Percentiles rank a stretch among this genome's conserved stretches.
Evolutionary conservation across 2,329 filamentous ascomycete genomes (phyloP).

Genomic region (Colletotrichum sp.): DNA sequence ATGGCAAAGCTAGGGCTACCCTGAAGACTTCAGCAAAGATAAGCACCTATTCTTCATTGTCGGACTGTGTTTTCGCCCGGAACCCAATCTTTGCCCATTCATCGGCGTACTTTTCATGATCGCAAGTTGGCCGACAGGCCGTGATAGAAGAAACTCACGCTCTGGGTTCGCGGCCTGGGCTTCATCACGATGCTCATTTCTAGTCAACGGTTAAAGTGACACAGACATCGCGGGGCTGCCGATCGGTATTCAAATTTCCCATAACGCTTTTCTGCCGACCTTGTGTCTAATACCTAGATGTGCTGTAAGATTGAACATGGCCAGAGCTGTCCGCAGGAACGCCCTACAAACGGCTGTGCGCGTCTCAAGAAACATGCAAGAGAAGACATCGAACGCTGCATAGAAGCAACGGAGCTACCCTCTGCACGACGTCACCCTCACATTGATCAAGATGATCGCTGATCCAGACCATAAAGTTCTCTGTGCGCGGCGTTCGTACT

Average conservation of each 20-base stretch:
- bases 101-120: neutral
- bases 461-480: neutral
- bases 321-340: neutral
- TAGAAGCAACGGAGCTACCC: neutral
- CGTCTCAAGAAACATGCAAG: neutral
- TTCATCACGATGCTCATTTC: neutral
- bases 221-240: neutral
- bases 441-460: neutral
- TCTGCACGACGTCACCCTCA: neutral
- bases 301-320: neutral
- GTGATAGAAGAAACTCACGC: neutral
- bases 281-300: neutral
- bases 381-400: slow-evolving; percentile 1
- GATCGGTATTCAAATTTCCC: neutral
- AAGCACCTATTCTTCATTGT: neutral
- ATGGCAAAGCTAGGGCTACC: neutral
- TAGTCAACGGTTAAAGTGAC: neutral
- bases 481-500: neutral
- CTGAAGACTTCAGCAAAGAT: neutral
- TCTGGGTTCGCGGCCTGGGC: neutral
- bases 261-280: neutral
- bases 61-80: rapidly evolving
- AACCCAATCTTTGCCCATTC: neutral
- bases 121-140: too few species aligned
- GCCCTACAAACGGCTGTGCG: neutral